phyloP scores from a whole-genome alignment of 2,329 filamentous ascomycete species.

The Cladosporium sp. region DNA sequence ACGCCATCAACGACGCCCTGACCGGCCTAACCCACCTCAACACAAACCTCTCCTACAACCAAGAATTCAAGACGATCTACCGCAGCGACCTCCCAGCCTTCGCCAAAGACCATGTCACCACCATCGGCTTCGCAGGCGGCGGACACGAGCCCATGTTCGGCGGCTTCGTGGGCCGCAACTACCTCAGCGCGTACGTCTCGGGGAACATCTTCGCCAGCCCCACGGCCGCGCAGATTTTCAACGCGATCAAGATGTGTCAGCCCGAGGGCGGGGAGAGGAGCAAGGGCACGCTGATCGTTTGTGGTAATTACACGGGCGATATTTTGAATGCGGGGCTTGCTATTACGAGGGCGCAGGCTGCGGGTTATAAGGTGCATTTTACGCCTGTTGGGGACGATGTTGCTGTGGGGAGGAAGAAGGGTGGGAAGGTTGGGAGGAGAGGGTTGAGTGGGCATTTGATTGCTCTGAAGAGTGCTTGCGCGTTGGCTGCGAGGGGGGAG shows the following conservation, averaged over 20 bases:
- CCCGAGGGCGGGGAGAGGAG: constrained; percentile 44
- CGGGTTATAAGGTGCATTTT: constrained; percentile 57
- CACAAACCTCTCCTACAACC: constrained; percentile 37
- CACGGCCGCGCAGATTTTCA: constrained; percentile 63
- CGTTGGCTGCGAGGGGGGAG: constrained; percentile 46
- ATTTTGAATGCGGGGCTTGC: constrained; percentile 64
- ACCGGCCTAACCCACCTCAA: constrained; percentile 40
- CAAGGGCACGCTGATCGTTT: constrained; percentile 59
- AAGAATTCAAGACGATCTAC: constrained; percentile 42
- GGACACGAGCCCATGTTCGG: constrained; percentile 62
- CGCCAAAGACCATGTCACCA: constrained; percentile 38
- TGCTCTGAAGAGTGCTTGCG: constrained; percentile 63
- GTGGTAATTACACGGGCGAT: constrained; percentile 68
- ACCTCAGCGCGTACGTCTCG: constrained; percentile 62
- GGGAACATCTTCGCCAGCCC: constrained; percentile 67
- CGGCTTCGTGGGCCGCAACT: constrained; percentile 63
- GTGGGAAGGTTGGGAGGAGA: constrained; percentile 61
- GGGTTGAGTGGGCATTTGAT: constrained; percentile 64
- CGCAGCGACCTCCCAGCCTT: constrained; percentile 38
- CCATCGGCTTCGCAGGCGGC: constrained; percentile 42
- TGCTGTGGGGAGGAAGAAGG: constrained; percentile 59
- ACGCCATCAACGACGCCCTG: constrained; percentile 41
- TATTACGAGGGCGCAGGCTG: constrained; percentile 59
- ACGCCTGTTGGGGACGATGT: constrained; percentile 68
- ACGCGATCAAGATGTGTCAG: constrained; percentile 58